Evolutionary conservation across 495 filamentous ascomycete genomes (phyloP).

Genomic region (Astrothelium subdiscretum): DNA sequence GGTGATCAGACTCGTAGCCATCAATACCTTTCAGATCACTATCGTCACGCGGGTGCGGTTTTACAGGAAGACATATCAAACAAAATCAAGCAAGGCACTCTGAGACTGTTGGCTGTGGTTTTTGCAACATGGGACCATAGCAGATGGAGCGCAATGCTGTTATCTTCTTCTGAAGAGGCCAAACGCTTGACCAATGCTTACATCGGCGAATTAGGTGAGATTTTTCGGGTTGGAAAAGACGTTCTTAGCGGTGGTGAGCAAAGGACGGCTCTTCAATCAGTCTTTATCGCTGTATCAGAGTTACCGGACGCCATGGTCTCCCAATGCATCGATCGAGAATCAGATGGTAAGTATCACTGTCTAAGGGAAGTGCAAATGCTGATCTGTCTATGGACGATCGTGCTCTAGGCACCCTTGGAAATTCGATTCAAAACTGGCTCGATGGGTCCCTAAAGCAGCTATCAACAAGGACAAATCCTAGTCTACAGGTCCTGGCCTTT

Average conservation of each 20-base stretch:
- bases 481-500: not conserved
- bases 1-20: conserved; percentile 6
- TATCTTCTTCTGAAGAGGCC: not conserved
- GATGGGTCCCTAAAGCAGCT: not conserved
- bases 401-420: not conserved
- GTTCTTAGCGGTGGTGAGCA: not conserved
- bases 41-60: not conserved
- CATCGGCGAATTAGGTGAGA: not conserved
- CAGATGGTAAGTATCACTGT: not conserved
- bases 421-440: not conserved
- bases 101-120: not conserved
- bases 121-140: not conserved
- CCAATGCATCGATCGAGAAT: not conserved
- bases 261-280: not conserved
- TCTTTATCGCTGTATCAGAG: not conserved
- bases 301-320: not conserved
- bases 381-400: not conserved
- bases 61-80: not conserved
- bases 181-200: not conserved
- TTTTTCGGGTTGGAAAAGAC: not conserved
- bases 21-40: not conserved
- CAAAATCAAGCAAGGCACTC: not conserved
- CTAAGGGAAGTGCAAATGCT: not conserved
- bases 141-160: not conserved
- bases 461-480: not conserved